Evolutionary conservation across 306 rosid genomes (phyloP), one percentile per base, ranked within the genome.

Genomic region (Acacia melanoxylon): DNA sequence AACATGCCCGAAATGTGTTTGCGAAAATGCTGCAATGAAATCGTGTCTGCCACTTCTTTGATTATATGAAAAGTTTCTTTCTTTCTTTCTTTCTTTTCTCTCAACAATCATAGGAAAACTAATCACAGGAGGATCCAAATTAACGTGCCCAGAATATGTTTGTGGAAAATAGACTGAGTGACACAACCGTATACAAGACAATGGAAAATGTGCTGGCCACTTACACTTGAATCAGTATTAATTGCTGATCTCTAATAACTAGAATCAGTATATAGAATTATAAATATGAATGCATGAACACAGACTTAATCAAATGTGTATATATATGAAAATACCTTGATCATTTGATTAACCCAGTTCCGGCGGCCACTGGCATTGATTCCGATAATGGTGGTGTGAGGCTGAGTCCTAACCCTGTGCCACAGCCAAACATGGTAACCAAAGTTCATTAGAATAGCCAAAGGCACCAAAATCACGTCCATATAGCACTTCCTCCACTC

Each of bases 401-500:
- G 97, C 7, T 86, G 90, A 44, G 86, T 93, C 33, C 94, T 58
- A 81, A 91, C 97, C 65, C 77, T 90, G 44, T 90, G 86, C 97
- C 94, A 96, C 4, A 96, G 83, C 97, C 98, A 96, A 45, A 85
- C 65, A 88, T 96, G 97, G 85, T 96, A 96, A 48, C 81, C 89
- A 77, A 81, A 54, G 78, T 15, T 87, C 4, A 91, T 49, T 31
- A 92, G 83, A 54, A 93, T 83, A 68, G 85, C 98, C 61, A 93
- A 79, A 0, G 99, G 98, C 12, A 95, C 99, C 65, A 93, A 85
- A 63, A 93, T 88, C 52, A 92, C 88, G 83, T 96, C 99, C 89
- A 96, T 85, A 79, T 93, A 92, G 83, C 92, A 89, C 66, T 89
- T 92, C 68, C 89, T 96, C 99, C 99, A 96, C 79, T 87, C 98